Base-by-base conservation (phyloP, 805 yeast genomes). In the Kodamaea kakaduensis region DNA sequence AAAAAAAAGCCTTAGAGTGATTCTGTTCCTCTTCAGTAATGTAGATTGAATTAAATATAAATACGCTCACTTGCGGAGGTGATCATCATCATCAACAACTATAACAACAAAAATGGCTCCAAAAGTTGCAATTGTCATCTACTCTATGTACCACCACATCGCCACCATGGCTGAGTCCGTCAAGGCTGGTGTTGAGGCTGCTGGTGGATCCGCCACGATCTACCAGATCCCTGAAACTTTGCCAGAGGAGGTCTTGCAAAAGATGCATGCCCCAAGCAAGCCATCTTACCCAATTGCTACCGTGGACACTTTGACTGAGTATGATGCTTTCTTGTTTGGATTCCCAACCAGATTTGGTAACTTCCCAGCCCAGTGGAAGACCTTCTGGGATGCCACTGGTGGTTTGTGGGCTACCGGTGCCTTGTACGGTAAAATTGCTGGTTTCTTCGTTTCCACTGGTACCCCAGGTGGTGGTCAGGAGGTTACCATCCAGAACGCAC, bases 401-500 rank as follows among this genome's bases (percentile, higher is more conserved):
- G 78, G 78, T 21, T 67, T 82, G 48, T 86, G 95, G 95, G 86
- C 82, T 31, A 34, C 55, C 13, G 90, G 93, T 54, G 75, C 78
- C 18, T 67, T 84, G 44, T 66, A 72, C 56, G 89, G 88, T 48
- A 85, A 85, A 64, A 77, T 77, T 42, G 86, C 77, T 24, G 87
- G 84, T 51, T 52, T 80, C 49, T 86, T 86, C 55, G 77, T 75
- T 38, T 73, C 85, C 35, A 80, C 88, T 25, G 86, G 88, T 52
- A 67, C 86, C 37, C 74, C 62, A 45, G 89, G 90, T 51, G 93
- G 94, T 52, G 94, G 94, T 55, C 87, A 81, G 60, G 95, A 86
- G 64, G 57, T 70, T 31, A 82, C 94, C 14, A 64, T 75, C 44
- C 69, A 78, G 46, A 81, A 77, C 66, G 56, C 81, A 15, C 53